phyloP scores from a whole-genome alignment of 1,284 basidiomycete species.

The Meripilus lineatus region DNA sequence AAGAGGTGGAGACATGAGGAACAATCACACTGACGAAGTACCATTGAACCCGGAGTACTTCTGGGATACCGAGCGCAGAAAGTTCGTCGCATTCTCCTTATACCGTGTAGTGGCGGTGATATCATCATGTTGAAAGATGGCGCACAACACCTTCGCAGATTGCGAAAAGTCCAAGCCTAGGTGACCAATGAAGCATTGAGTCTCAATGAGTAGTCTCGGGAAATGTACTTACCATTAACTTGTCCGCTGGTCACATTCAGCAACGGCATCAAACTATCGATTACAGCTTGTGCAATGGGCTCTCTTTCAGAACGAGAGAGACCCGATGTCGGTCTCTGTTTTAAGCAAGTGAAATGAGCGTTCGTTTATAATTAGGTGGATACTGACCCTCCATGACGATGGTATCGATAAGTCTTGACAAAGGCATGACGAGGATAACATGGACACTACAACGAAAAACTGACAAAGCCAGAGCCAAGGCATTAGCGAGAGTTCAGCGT shows the following conservation, averaged over 20 bases:
- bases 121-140: slow-evolving; percentile 1
- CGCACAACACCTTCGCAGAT: slow-evolving; percentile 2
- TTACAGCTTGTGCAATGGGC: not conserved
- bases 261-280: not conserved
- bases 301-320: slow-evolving; percentile 1
- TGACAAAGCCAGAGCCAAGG: too few relatives aligned
- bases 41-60: not conserved
- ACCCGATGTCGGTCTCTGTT: slow-evolving; percentile 4
- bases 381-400: not conserved
- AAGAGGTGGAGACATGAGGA: too few relatives aligned
- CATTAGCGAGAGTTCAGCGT: too few relatives aligned
- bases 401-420: slow-evolving; percentile 1
- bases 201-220: not conserved
- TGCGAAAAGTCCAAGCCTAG: slow-evolving; percentile 5
- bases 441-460: too few relatives aligned
- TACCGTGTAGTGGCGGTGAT: not conserved
- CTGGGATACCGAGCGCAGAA: not conserved
- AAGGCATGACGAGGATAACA: too few relatives aligned
- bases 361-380: not conserved
- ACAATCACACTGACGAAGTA: not conserved
- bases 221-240: slow-evolving; percentile 3
- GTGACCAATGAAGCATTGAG: not conserved
- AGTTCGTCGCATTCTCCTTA: not conserved
- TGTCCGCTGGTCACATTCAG: slow-evolving; percentile 3
- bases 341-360: not conserved